Conservation (phyloP, 768 basidiomycete genomes). For the Gloeopeniophorella convolvens region DNA sequence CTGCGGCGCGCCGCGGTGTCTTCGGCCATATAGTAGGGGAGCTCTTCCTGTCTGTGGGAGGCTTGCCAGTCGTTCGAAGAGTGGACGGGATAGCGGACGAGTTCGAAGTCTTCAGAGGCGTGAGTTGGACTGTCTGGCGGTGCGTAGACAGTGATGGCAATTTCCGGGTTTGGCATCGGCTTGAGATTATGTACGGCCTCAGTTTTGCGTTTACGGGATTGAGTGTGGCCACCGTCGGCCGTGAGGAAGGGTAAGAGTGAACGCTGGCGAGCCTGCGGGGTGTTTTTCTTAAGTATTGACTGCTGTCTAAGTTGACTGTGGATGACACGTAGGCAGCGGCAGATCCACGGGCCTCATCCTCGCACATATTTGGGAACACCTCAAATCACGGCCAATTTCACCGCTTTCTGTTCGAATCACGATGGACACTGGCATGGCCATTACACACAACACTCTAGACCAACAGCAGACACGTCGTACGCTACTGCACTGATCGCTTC, state of each 20-base stretch:
- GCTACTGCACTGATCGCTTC: too few species aligned
- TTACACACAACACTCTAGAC: too few species aligned
- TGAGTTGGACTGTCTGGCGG: constrained; percentile 42
- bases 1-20: constrained; percentile 42
- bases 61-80: constrained; percentile 26
- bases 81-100: constrained; percentile 51
- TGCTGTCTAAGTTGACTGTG: neutral
- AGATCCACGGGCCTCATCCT: too few species aligned
- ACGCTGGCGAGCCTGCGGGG: neutral
- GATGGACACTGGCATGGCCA: too few species aligned
- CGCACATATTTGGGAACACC: too few species aligned
- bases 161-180: constrained; percentile 58
- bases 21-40: constrained; percentile 48
- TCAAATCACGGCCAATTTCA: too few species aligned
- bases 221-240: neutral
- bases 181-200: constrained; percentile 15
- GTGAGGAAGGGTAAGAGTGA: neutral
- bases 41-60: constrained; percentile 32
- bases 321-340: neutral
- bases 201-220: neutral
- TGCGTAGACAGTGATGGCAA: constrained; percentile 65
- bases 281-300: neutral
- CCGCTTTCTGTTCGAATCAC: too few species aligned
- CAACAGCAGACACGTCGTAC: too few species aligned
- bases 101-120: constrained; percentile 65